These are phyloP conservation scores for Barnettozyma sucrosica DNA, from an alignment of 805 yeast species.

Conservation along the genomic window DNA sequence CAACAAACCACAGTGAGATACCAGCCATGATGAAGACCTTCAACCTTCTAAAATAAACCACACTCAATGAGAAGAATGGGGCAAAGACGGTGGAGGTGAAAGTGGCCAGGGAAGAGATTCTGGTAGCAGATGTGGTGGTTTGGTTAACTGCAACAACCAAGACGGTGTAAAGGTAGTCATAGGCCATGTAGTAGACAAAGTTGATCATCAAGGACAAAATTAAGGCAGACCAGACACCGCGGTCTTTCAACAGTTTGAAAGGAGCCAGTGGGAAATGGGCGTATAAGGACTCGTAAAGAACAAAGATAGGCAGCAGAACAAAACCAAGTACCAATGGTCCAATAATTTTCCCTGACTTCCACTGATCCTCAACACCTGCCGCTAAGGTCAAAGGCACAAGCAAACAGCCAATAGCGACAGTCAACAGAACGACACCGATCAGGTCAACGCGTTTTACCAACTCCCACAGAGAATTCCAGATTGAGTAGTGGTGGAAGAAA, in stretches of 20 bases:
- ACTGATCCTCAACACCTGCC: conserved; percentile 49
- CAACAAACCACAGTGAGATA: conserved; percentile 48
- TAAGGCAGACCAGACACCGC: conserved; percentile 72
- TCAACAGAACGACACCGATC: conserved; percentile 52
- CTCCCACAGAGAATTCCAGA: conserved; percentile 27
- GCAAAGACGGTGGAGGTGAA: conserved; percentile 58
- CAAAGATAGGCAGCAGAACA: conserved; percentile 50
- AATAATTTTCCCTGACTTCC: conserved; percentile 58
- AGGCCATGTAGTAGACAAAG: conserved; percentile 63
- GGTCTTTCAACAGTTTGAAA: conserved; percentile 49
- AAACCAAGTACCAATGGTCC: conserved; percentile 69
- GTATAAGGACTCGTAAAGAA: conserved; percentile 50
- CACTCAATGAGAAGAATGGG: conserved; percentile 48
- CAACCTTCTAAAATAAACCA: conserved; percentile 41
- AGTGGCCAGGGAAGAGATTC: conserved; percentile 54
- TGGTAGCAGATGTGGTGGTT: conserved; percentile 52
- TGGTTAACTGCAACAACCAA: conserved; percentile 59
- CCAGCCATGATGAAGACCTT: conserved; percentile 61
- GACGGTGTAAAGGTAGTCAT: conserved; percentile 63
- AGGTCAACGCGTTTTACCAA: conserved; percentile 63
- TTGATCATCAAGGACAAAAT: conserved; percentile 51
- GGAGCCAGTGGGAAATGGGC: conserved; percentile 65
- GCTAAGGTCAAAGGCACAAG: conserved; percentile 73
- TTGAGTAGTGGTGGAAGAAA: conserved; percentile 33
- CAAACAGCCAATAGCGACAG: conserved; percentile 55